Evolutionary conservation across 371 early-diverging fungal species (phyloP), one percentile per base, ranked within the genome.

Genomic region (Mucor mucedo): DNA sequence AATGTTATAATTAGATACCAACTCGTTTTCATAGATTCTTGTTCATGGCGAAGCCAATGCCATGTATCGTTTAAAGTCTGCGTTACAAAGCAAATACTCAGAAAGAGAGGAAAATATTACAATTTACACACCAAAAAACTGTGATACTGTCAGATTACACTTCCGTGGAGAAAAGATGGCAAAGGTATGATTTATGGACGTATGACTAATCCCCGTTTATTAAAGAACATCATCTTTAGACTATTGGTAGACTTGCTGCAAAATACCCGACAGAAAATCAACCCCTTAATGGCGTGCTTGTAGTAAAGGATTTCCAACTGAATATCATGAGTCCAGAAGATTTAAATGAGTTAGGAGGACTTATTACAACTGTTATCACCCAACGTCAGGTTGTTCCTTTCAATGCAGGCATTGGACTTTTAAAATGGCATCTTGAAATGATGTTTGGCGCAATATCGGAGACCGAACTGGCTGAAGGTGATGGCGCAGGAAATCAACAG

Each of bases 21-120:
- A 35, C 4, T 8, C 8, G 4, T 35, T 8, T 42, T 13, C 29
- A 41, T 73, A 90, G 90, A 83, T 95, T 28, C 85, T 99, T 42
- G 99, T 99, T 0, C 99, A 99, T 60, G 99, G 99, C 58, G 99
- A 99, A 76, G 86, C 92, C 13, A 98, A 97, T 73, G 95, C 96
- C 33, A 99, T 99, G 99, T 89, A 86, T n/a, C 87, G 99, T 55
- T 80, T 99, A 64, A 91, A 92, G 64, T 89, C 93, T 58, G 98
- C 99, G 0, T 74, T 99, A 29, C 84, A 88, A 67, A 92, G 92
- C 77, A 85, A 87, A 70, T 96, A 93, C 73, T 84, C 87, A 16
- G 95, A 95, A 66, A 80, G 87, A 11, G 90, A 95, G 61, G 88
- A 93, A 54, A 86, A 90, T 40, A 87, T 98, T 63, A 84, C 91